phyloP scores from a whole-genome alignment of 106 monocot genomes.

The Phalaenopsis aphrodite region DNA sequence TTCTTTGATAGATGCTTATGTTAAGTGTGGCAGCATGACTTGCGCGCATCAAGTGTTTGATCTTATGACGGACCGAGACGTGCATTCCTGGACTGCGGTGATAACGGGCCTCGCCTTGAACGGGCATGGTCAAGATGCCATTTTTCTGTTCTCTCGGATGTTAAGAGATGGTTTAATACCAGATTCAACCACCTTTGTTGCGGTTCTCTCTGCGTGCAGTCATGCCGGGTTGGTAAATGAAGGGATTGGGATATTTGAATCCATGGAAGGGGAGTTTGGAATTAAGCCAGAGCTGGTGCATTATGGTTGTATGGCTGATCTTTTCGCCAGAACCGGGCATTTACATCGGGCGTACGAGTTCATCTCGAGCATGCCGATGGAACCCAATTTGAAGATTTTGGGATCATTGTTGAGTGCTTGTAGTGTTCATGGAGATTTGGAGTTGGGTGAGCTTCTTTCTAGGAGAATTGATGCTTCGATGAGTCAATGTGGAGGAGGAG shows the following conservation, averaged over 20 bases:
- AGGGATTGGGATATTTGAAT: conserved; percentile 29
- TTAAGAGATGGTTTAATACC: conserved; percentile 13
- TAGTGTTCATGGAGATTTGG: conserved; percentile 34
- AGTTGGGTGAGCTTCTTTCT: conserved; percentile 32
- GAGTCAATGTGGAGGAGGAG: conserved; percentile 35
- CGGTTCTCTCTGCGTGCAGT: conserved; percentile 47
- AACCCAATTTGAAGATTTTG: conserved; percentile 43
- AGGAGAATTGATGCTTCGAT: conserved; percentile 25
- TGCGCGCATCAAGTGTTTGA: conserved; percentile 28
- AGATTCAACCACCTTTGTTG: conserved; percentile 39
- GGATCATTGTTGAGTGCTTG: conserved; percentile 66
- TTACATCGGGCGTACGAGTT: conserved; percentile 38
- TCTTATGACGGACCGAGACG: conserved; percentile 22
- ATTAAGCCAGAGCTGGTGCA: conserved; percentile 37
- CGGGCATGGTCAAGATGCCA: conserved; percentile 36
- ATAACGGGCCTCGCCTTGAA: conserved; percentile 44
- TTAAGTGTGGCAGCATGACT: conserved; percentile 43
- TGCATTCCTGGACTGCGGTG: conserved; percentile 55
- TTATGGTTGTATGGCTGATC: conserved; percentile 50
- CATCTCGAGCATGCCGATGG: conserved; percentile 38
- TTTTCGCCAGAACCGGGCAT: conserved; percentile 38
- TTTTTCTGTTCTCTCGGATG: conserved; percentile 31
- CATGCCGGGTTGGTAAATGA: conserved; percentile 43
- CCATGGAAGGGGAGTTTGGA: conserved; percentile 21
- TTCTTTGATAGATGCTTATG: conserved; percentile 51